These are phyloP conservation scores for Steccherinum ochraceum DNA, from an alignment of 768 basidiomycete genomes.

Conservation along the genomic window DNA sequence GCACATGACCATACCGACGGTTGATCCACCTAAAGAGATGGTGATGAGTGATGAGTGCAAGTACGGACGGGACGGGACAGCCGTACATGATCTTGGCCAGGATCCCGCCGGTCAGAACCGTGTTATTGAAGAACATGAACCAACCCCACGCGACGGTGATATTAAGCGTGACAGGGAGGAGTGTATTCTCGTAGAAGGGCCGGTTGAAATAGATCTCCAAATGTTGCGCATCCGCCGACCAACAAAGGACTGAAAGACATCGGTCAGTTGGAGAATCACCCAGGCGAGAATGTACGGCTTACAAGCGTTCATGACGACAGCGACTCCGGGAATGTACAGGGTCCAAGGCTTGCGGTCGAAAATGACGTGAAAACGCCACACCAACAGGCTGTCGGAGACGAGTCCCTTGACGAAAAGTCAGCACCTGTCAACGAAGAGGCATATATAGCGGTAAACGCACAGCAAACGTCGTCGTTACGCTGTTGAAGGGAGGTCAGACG, in stretches of 20 bases:
- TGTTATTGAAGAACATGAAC: constrained; percentile 18
- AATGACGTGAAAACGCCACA: constrained; percentile 19
- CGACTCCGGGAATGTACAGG: constrained; percentile 12
- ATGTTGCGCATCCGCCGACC: constrained; percentile 14
- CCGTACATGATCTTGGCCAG: constrained; percentile 16
- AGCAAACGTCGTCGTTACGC: constrained; percentile 12
- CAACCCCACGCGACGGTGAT: constrained; percentile 22
- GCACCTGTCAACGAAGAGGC: not conserved
- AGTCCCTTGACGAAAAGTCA: constrained; percentile 11
- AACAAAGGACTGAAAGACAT: constrained; percentile 14
- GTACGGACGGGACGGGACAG: not conserved
- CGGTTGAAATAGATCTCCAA: constrained; percentile 10
- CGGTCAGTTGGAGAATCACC: not conserved
- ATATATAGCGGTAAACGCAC: constrained; percentile 1
- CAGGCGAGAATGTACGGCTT: not conserved
- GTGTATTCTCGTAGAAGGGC: constrained; percentile 9
- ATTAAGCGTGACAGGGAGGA: constrained; percentile 12
- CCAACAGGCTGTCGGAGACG: constrained; percentile 18
- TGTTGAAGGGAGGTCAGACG: not conserved
- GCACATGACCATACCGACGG: not conserved
- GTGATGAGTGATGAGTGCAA: not conserved
- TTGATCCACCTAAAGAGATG: not conserved
- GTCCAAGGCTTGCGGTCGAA: constrained; percentile 15
- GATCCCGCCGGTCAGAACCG: constrained; percentile 17
- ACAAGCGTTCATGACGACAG: constrained; percentile 15